phyloP scores from a whole-genome alignment of 2,329 filamentous ascomycete species.

The Fusarium redolens region DNA sequence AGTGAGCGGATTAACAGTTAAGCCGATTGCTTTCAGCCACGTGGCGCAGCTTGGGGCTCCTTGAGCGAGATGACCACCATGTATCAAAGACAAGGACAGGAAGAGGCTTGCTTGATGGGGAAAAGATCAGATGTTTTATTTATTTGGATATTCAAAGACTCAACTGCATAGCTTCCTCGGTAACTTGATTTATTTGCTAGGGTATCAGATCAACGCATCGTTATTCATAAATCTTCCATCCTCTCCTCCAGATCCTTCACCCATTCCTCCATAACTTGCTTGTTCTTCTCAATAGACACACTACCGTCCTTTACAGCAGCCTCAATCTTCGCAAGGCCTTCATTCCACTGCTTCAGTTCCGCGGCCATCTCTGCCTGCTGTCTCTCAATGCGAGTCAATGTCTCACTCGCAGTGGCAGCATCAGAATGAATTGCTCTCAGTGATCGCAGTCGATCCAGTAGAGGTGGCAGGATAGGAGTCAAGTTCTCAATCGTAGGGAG shows the following conservation, averaged over 20 bases:
- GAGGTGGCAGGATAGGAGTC: conserved; percentile 83
- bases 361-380: conserved; percentile 83
- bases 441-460: conserved; percentile 87
- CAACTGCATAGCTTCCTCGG: not conserved
- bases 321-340: conserved; percentile 83
- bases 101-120: not conserved
- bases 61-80: not conserved
- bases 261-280: conserved; percentile 88
- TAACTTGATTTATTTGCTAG: conserved; percentile 36
- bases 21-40: conserved; percentile 19
- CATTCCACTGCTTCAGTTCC: conserved; percentile 88
- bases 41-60: conserved; percentile 26
- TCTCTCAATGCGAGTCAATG: conserved; percentile 80
- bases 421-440: conserved; percentile 87
- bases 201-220: conserved; percentile 48
- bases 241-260: conserved; percentile 86
- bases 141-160: not conserved
- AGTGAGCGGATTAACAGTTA: conserved; percentile 12
- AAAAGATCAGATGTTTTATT: not conserved
- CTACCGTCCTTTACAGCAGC: conserved; percentile 77
- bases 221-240: conserved; percentile 68
- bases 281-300: conserved; percentile 78
- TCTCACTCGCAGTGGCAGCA: conserved; percentile 83
- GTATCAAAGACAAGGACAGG: not conserved
- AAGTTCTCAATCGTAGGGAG: conserved; percentile 89